phyloP scores from a whole-genome alignment of 139 green algal genomes.

The Zygnema cylindricum region DNA sequence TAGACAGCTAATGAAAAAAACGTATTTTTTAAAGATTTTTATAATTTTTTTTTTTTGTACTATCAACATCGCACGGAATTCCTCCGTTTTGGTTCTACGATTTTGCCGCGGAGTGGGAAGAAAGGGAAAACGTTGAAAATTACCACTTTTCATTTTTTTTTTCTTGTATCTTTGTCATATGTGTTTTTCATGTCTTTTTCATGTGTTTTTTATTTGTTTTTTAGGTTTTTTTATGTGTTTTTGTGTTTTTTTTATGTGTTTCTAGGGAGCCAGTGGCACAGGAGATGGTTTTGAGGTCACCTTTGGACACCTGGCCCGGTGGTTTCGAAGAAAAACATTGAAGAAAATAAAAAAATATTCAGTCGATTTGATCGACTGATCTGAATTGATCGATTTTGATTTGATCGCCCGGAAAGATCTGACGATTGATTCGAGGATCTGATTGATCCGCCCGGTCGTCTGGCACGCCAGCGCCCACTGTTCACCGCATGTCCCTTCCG shows the following conservation, averaged over 20 bases:
- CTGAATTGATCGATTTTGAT: constrained; percentile 96
- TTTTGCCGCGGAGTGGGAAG: not conserved
- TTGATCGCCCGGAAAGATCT: constrained; percentile 79
- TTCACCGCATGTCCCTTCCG: too few species aligned
- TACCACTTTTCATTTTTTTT: not conserved
- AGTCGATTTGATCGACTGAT: not conserved
- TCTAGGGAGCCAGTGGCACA: constrained; percentile 34
- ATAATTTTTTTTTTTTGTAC: not conserved
- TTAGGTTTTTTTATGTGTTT: not conserved
- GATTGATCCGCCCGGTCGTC: too few species aligned
- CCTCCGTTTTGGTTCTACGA: not conserved
- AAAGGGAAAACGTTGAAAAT: not conserved
- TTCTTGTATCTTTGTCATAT: not conserved
- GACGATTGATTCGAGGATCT: constrained; percentile 68
- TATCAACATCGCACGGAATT: not conserved
- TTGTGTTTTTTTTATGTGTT: constrained; percentile 11
- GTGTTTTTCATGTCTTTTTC: not conserved
- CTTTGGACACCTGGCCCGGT: constrained; percentile 81
- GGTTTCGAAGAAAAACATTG: not conserved
- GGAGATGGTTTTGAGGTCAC: constrained; percentile 96
- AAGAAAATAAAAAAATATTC: not conserved
- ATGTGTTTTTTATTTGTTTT: not conserved
- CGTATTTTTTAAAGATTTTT: not conserved
- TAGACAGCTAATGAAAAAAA: not conserved
- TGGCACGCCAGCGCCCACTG: too few species aligned